Evolutionary conservation across 73 alveolate species (phyloP), one percentile per base, ranked within the genome.

Genomic region (Paramecium pentaurelia): DNA sequence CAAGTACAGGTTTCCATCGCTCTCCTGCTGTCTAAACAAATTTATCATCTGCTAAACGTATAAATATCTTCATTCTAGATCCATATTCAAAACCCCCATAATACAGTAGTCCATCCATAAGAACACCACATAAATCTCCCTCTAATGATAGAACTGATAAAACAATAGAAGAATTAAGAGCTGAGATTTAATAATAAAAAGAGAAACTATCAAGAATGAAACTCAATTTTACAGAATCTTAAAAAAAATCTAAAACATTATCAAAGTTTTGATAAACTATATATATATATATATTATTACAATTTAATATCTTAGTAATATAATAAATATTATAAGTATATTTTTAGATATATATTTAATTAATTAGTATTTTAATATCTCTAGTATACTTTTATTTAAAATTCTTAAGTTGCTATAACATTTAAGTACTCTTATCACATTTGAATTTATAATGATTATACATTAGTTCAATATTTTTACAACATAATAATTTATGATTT

Each of bases 191-290:
- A 27, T 32, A 32, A 58, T 27, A 80, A 36, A 80, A 80, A 45
- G 71, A 80, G 16, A 80, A 80, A 9, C 73, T 80, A 16, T 80
- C 91, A 38, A 22, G 77, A 27, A 80, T 80, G 91, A 80, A 80
- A 49, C 45, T 80, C 32, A 80, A 80, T 45, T 80, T 80, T 49
- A 80, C 91, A 45, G 91, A 80, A 80, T 80, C 91, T 80, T 36
- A 80, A 64, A 80, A 80, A 80, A 80, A 80, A 47, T 64, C 84
- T 32, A 64, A 64, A 64, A 22, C 84, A 8, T n/a, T 64, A 27
- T 64, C 84, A 25, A 64, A 34, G 47, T 64, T 32, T 64, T 64
- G 49, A 64, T 54, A 25, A 54, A 54, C 20, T 18, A 54, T 18
- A 16, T 64, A 12, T 64, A 64, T 3, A 28, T 28, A 32, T 64